Evolutionary conservation across 169 alveolate genomes (phyloP).

Genomic region (Besnoitia besnoiti): DNA sequence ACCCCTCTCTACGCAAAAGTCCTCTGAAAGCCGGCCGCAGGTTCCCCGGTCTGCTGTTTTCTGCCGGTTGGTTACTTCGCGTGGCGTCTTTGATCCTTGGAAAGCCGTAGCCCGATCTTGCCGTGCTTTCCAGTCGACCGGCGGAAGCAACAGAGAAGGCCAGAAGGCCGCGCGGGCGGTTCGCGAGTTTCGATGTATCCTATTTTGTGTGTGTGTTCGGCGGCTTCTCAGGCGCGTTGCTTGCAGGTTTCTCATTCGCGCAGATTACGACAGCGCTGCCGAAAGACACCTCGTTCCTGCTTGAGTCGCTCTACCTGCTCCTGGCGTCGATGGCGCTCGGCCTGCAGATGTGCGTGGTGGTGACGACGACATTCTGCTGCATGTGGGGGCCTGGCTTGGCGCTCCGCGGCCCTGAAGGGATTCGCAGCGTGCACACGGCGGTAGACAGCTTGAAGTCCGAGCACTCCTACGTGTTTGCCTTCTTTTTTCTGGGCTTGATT

Average conservation of each 20-base stretch:
- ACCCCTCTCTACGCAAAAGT: too few species aligned
- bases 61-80: too few species aligned
- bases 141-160: too few species aligned
- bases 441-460: constrained; percentile 61
- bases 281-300: neutral
- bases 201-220: neutral
- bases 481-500: constrained; percentile 44
- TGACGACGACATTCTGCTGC: constrained; percentile 58
- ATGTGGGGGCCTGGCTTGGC: constrained; percentile 71
- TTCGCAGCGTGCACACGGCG: constrained; percentile 50
- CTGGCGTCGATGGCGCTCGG: constrained; percentile 53
- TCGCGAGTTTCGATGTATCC: too few species aligned
- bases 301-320: constrained; percentile 48
- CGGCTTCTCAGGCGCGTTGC: constrained; percentile 43
- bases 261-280: constrained; percentile 63
- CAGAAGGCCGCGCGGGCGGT: too few species aligned
- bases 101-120: too few species aligned
- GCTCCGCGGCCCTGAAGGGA: constrained; percentile 63
- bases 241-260: constrained; percentile 67
- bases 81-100: too few species aligned
- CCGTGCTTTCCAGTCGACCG: too few species aligned
- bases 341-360: constrained; percentile 52
- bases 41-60: too few species aligned
- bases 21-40: too few species aligned
- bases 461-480: constrained; percentile 46